These are phyloP conservation scores for Rhinocladiella mackenziei DNA, from an alignment of 2,329 filamentous ascomycete species.

Conservation along the genomic window DNA sequence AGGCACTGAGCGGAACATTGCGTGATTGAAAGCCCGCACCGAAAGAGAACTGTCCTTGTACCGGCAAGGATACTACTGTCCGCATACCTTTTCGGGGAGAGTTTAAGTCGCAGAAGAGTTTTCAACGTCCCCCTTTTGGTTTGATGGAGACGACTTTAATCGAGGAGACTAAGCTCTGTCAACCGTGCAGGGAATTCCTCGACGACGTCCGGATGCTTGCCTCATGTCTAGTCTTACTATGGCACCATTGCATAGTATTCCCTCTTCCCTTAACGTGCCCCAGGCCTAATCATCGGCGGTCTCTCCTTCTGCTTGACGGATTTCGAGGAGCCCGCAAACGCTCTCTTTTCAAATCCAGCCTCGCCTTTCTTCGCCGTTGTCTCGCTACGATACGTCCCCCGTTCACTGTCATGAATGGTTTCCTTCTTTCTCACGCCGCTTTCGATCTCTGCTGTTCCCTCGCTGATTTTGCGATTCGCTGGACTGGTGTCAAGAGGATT, in stretches of 20 bases:
- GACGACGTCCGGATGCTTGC: no score
- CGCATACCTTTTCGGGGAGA: no score
- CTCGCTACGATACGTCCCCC: constrained; percentile 3
- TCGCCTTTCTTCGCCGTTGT: background rate
- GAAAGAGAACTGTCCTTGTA: no score
- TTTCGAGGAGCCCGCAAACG: constrained; percentile 6
- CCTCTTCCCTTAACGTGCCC: background rate
- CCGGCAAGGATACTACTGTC: no score
- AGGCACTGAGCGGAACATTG: no score
- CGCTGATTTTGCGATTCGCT: constrained; percentile 11
- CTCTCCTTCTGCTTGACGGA: constrained; percentile 2
- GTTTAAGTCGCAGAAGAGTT: no score
- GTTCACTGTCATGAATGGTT: background rate
- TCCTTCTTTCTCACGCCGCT: background rate
- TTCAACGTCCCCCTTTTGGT: no score
- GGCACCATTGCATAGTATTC: background rate
- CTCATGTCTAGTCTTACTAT: no score
- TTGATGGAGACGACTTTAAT: no score
- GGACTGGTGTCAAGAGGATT: constrained; percentile 18
- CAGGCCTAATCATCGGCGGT: constrained; percentile 5
- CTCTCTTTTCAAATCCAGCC: constrained; percentile 7
- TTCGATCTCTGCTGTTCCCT: constrained; percentile 4
- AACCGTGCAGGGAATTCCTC: no score
- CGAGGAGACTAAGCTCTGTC: no score
- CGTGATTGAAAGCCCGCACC: no score